Evolutionary conservation across 305 asterid genomes (phyloP), one percentile per base, ranked within the genome.

Genomic region (Andrographis paniculata): DNA sequence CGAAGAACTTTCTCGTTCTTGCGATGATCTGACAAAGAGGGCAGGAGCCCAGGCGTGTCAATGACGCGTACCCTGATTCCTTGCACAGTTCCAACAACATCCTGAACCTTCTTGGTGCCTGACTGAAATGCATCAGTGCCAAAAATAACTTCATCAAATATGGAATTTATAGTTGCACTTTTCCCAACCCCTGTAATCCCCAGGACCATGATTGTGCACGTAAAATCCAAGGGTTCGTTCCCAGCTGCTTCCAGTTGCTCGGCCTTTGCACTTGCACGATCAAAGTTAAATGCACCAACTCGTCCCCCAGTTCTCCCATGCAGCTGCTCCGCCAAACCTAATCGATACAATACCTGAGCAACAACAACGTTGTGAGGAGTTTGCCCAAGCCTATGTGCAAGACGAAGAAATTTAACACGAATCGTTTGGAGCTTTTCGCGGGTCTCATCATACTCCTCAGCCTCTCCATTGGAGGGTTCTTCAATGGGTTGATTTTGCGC

Each of bases 381-480:
- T 73, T 85, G 98, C 51, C 98, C 98, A 16, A 82, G 91, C 53
- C 98, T 76, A 62, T 73, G 79, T 30, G 98, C 98, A 55, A 89
- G 94, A 17, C 98, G 93, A 50, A 89, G 67, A 75, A 89, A 89
- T 64, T 85, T 89, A 42, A 89, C 95, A 17, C 98, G 84, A 55
- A 89, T 89, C 95, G 82, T 89, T 72, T 89, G 98, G 65, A 89
- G 96, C 62, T 89, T 89, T 62, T 89, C 98, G 17, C 98, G 94
- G 48, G 98, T 89, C 67, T 89, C 98, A 23, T 89, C 98, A 58
- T 77, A 77, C 75, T 83, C 99, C 72, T 91, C 99, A 31, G 80
- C 72, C 47, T 86, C 96, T 40, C 77, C 91, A 64, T 64, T 79
- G 30, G 93, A 17, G 28, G 84, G 66, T 30, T 81, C 96, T 61